phyloP scores from a whole-genome alignment of 2,329 filamentous ascomycete species.

The Sporothrix brasiliensis region DNA sequence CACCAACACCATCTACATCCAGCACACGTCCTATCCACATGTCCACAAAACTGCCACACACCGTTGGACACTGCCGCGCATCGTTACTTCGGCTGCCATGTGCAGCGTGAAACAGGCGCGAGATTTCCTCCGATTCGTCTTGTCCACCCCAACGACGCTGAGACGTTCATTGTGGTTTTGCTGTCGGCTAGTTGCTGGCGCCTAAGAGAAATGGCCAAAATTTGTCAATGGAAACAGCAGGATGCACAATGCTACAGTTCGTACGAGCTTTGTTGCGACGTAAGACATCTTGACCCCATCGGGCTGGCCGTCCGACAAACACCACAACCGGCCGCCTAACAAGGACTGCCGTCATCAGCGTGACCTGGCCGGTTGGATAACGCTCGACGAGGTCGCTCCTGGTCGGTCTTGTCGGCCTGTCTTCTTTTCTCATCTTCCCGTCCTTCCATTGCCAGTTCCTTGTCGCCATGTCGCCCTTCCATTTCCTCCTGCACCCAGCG shows the following conservation, averaged over 20 bases:
- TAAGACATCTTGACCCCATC: neutral
- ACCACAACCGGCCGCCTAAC: neutral
- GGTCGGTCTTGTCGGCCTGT: neutral
- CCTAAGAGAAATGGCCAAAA: neutral
- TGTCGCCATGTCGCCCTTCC: neutral
- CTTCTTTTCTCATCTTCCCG: neutral
- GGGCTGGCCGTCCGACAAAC: constrained; percentile 12
- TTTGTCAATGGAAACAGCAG: neutral
- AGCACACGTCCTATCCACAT: neutral
- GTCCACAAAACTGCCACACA: neutral
- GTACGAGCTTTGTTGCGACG: neutral
- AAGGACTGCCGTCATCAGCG: constrained; percentile 22
- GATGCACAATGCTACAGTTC: neutral
- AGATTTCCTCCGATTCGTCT: constrained; percentile 21
- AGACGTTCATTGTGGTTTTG: neutral
- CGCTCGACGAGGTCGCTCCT: neutral
- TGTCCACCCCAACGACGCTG: neutral
- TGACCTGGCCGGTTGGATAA: neutral
- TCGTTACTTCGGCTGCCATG: constrained; percentile 15
- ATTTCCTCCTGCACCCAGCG: constrained; percentile 12
- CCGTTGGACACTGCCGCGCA: constrained; percentile 8
- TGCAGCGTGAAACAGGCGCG: constrained; percentile 24
- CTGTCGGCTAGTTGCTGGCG: neutral
- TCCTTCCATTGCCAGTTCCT: neutral
- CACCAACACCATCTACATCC: neutral